Evolutionary conservation across 306 rosid species (phyloP), one percentile per base, ranked within the genome.

Genomic region (Phaseolus lunatus): DNA sequence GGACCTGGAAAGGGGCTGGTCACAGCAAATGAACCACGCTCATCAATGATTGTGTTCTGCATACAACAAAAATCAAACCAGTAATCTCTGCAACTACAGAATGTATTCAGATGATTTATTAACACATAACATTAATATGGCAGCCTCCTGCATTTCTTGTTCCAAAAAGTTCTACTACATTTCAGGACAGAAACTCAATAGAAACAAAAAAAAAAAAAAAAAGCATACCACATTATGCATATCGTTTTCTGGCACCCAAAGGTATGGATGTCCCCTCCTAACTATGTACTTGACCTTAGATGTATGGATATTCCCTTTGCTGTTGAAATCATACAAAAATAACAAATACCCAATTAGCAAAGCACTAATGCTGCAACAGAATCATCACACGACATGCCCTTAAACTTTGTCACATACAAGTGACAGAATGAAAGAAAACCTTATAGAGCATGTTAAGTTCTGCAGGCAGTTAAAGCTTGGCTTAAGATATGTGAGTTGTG

Each of bases 1-100:
- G 90, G 91, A 23, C 97, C 90, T 33, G 97, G 96, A 81, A 78
- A 84, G 72, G 98, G 97, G 78, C 82, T 88, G 75, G 91, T 73
- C 81, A 95, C 96, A 69, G 97, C 85, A 82, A 95, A 88, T 67
- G 98, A 95, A 80, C 93, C 86, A 39, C 98, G 98, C 84, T 90
- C 98, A 80, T 95, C 98, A 45, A 90, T 87, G 27, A 95, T 75
- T 57, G 91, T 77, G 78, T 95, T 95, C 98, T 95, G 87, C 78
- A 79, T 9, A 56, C 67, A 67, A 84, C 47, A 76, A 47, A 29
- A 72, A 70, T 33, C 35, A 67, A 67, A 68, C 22, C n/a, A 11
- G 70, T 73, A 43, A 80, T 47, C 64, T 61, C 33, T 73, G 19
- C 41, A 68, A 67, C 74, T 71, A 59, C 0, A 1, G 35, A 70